Base-by-base conservation (phyloP, 108 stramenopile genomes). In the Asterionellopsis glacialis region DNA sequence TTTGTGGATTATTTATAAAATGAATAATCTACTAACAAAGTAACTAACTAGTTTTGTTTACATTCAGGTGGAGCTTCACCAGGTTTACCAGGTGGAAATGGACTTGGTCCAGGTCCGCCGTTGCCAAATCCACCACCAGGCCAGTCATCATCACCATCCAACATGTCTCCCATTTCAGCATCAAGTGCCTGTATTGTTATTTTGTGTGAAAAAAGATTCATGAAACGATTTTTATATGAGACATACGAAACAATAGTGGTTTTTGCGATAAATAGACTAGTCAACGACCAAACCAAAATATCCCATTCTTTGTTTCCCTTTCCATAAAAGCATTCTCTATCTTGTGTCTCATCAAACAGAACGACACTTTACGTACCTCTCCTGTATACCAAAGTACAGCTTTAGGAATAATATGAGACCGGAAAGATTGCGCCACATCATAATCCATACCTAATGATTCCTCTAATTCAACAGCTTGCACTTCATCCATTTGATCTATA, bases 311-410 rank as follows among this genome's bases (percentile, higher is more conserved):
- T n/a, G n/a, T n/a, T n/a, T n/a, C n/a, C n/a, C n/a, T n/a, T n/a
- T n/a, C n/a, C n/a, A n/a, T n/a, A n/a, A n/a, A n/a, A n/a, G n/a
- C n/a, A n/a, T n/a, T n/a, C n/a, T n/a, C n/a, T n/a, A n/a, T n/a
- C n/a, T n/a, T n/a, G n/a, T n/a, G n/a, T n/a, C n/a, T n/a, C n/a
- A n/a, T n/a, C n/a, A 48, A 48, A 48, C 2, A 48, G 47, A 1
- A 19, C 5, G 6, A 48, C 19, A 5, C 21, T 4, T 4, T 4
- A 21, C 47, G 2, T 48, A 48, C 90, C 61, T 93, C 83, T 10
- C 96, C 96, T 18, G 94, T 91, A 71, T 91, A 97, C 95, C 95
- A 97, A 25, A 84, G 45, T 0, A 95, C 85, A 40, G 94, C 96
- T 58, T 94, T 90, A 19, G 91, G 94, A 65, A 95, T 70, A 51